Evolutionary conservation across 2,329 filamentous ascomycete genomes (phyloP).

Genomic region (Epichloe hybrida): DNA sequence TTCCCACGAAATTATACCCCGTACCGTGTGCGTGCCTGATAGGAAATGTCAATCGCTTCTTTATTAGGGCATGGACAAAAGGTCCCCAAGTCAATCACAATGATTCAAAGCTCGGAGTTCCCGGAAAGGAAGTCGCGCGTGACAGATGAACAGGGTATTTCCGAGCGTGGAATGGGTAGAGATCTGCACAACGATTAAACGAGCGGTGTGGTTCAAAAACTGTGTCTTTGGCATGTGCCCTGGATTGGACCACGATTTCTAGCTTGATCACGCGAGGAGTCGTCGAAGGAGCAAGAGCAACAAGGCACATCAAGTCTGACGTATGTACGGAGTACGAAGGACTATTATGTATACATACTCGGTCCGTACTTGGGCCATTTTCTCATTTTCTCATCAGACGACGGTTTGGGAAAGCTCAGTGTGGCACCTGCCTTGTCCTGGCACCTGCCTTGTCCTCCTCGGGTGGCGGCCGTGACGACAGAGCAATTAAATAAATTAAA

Average conservation of each 20-base stretch:
- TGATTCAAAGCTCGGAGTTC: no score
- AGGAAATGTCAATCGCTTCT: no score
- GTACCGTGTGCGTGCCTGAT: no score
- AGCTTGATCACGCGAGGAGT: no score
- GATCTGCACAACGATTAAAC: not conserved
- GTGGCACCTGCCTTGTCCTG: not conserved
- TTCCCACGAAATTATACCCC: no score
- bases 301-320: no score
- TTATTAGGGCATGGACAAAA: no score
- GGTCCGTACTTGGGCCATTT: not conserved
- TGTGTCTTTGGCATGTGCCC: not conserved
- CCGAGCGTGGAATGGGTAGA: not conserved
- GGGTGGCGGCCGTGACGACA: not conserved
- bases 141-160: not conserved
- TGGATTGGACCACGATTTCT: not conserved
- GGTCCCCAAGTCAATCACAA: no score
- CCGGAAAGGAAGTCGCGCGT: not conserved
- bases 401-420: not conserved
- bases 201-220: not conserved
- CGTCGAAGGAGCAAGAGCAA: no score
- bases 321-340: no score
- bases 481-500: not conserved
- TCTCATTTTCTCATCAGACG: not conserved
- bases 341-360: not conserved
- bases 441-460: not conserved